Conservation (phyloP, 2,329 filamentous ascomycete genomes). For the Phyllosticta ampelicida region DNA sequence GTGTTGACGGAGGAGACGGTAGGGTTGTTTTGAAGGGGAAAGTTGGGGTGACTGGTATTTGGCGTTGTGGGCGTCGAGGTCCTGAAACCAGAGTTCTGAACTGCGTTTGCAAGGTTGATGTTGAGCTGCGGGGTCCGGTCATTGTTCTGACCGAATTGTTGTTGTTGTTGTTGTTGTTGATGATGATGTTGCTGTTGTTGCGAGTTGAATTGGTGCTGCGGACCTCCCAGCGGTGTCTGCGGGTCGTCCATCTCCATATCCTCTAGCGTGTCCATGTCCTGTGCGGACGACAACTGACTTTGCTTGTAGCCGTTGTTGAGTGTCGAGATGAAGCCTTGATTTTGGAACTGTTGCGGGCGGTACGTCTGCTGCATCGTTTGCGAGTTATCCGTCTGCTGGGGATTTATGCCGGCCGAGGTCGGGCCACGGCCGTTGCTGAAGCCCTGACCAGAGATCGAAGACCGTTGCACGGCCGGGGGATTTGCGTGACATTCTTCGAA, state of each 20-base stretch:
- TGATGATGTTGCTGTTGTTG: too few species aligned
- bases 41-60: slow-evolving; percentile 51
- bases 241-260: slow-evolving; percentile 92
- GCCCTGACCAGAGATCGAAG: slow-evolving; percentile 39
- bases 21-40: slow-evolving; percentile 81
- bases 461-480: slow-evolving; percentile 24
- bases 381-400: slow-evolving; percentile 24
- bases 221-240: slow-evolving; percentile 53
- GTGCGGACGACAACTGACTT: slow-evolving; percentile 31
- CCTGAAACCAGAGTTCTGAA: slow-evolving; percentile 61
- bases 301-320: slow-evolving; percentile 21
- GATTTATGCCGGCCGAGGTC: slow-evolving; percentile 11
- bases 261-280: slow-evolving; percentile 71
- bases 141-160: slow-evolving; percentile 41
- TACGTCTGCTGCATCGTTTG: slow-evolving; percentile 23
- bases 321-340: slow-evolving; percentile 16
- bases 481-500: slow-evolving; percentile 92
- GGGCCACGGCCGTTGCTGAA: slow-evolving; percentile 12
- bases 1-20: slow-evolving; percentile 97
- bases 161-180: too few species aligned
- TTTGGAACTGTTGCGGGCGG: slow-evolving; percentile 30
- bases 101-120: slow-evolving; percentile 63
- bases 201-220: slow-evolving; percentile 51
- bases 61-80: slow-evolving; percentile 82
- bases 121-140: slow-evolving; percentile 61